Conservation (phyloP, 148 eudicot species). For the Camellia japonica region DNA sequence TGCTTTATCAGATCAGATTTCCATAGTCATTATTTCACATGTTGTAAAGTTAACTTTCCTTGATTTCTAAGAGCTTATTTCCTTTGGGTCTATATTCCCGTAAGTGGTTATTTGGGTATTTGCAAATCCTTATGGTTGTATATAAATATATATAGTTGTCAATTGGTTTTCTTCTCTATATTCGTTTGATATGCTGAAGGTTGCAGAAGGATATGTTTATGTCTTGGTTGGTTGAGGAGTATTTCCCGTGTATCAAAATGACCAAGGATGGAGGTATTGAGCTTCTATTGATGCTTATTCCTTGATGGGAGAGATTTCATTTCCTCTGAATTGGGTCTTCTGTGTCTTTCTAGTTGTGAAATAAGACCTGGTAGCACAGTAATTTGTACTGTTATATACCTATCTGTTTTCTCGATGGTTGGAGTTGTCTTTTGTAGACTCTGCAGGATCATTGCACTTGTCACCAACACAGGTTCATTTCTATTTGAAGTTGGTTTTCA, state of each 20-base stretch:
- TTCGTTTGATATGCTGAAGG: background rate
- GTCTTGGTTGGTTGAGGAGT: background rate
- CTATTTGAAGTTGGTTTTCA: background rate
- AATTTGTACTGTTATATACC: background rate
- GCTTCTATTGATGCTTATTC: conserved; percentile 20
- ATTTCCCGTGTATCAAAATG: conserved; percentile 3
- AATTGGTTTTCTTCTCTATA: background rate
- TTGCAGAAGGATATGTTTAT: background rate
- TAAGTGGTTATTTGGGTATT: background rate
- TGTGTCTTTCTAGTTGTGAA: conserved; percentile 10
- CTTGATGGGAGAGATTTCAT: background rate
- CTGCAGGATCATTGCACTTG: conserved; percentile 11
- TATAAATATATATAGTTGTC: background rate
- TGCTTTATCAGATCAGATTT: background rate
- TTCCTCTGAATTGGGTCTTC: background rate
- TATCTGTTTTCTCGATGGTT: background rate
- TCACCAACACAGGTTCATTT: background rate
- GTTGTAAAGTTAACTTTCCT: background rate
- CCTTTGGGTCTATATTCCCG: background rate
- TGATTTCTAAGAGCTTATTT: background rate
- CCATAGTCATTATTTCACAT: background rate
- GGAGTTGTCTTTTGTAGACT: conserved; percentile 6
- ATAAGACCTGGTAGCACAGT: conserved; percentile 13
- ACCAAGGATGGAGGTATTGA: conserved; percentile 15
- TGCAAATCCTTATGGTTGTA: background rate